These are phyloP conservation scores for Avena atlantica DNA, from an alignment of 176 grass and related monocot species.

Conservation along the genomic window DNA sequence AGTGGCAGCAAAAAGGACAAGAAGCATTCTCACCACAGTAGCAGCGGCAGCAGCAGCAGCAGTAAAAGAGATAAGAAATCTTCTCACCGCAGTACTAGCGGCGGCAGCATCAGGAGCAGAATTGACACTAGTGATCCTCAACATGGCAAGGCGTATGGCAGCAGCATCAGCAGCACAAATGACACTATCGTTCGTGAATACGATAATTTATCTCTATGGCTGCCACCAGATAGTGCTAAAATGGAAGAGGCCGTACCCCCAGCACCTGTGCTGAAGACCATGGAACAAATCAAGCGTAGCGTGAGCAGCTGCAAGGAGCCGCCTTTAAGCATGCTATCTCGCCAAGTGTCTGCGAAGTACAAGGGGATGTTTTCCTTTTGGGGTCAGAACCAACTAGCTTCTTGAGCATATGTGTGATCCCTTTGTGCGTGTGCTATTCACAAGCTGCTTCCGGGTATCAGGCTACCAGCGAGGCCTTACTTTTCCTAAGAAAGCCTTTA, in stretches of 20 bases:
- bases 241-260: background rate
- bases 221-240: conserved; percentile 12
- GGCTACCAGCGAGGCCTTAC: background rate
- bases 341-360: conserved; percentile 52
- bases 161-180: conserved; percentile 32
- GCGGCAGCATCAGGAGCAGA: conserved; percentile 25
- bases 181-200: background rate
- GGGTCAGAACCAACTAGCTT: conserved; percentile 62
- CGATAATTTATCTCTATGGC: conserved; percentile 29
- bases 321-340: conserved; percentile 49
- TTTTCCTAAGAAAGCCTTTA: background rate
- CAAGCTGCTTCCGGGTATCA: background rate
- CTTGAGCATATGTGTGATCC: conserved; percentile 12
- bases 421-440: too few relatives aligned
- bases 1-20: conserved; percentile 60
- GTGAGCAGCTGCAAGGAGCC: conserved; percentile 53
- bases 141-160: conserved; percentile 20
- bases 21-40: conserved; percentile 59
- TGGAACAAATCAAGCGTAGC: conserved; percentile 46
- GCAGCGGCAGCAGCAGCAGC: conserved; percentile 46
- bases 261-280: conserved; percentile 23
- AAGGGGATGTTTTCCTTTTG: conserved; percentile 60
- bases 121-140: background rate
- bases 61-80: conserved; percentile 52
- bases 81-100: conserved; percentile 23